Evolutionary conservation across 2,329 filamentous ascomycete species (phyloP).

Genomic region (Aspergillus niger): DNA sequence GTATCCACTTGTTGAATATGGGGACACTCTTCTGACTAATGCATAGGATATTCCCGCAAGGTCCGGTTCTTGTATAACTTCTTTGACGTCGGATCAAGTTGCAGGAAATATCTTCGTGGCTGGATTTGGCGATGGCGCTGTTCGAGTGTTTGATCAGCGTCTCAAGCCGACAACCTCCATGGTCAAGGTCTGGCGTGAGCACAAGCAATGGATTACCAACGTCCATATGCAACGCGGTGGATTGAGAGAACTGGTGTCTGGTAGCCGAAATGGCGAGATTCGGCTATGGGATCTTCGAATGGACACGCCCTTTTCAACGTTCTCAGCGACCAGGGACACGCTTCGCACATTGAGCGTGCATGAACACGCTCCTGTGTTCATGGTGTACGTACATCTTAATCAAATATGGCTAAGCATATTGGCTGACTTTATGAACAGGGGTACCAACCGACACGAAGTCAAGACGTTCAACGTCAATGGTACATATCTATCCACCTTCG

Average conservation of each 20-base stretch:
- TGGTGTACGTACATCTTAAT: constrained; percentile 67
- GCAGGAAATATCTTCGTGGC: constrained; percentile 95
- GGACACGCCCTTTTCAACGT: constrained; percentile 72
- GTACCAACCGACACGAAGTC: constrained; percentile 82
- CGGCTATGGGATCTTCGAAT: constrained; percentile 95
- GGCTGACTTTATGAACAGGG: constrained; percentile 55
- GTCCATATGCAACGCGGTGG: constrained; percentile 97
- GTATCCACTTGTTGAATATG: constrained; percentile 21
- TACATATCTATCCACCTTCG: constrained; percentile 74
- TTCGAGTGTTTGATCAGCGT: constrained; percentile 91
- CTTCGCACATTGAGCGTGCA: constrained; percentile 87
- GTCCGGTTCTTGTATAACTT: constrained; percentile 93
- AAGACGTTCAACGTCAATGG: constrained; percentile 92
- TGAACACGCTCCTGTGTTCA: constrained; percentile 95
- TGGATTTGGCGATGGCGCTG: constrained; percentile 91
- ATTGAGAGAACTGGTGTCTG: constrained; percentile 84
- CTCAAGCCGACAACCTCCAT: constrained; percentile 82
- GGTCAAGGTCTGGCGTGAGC: constrained; percentile 96
- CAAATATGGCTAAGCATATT: neutral
- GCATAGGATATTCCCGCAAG: constrained; percentile 82
- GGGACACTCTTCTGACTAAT: neutral
- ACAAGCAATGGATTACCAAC: constrained; percentile 92
- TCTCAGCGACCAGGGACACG: constrained; percentile 73
- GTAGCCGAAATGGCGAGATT: constrained; percentile 88
- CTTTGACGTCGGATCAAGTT: constrained; percentile 94